These are phyloP conservation scores for Groenewaldozyma salmanticensis DNA, from an alignment of 805 yeast genomes.

Conservation along the genomic window DNA sequence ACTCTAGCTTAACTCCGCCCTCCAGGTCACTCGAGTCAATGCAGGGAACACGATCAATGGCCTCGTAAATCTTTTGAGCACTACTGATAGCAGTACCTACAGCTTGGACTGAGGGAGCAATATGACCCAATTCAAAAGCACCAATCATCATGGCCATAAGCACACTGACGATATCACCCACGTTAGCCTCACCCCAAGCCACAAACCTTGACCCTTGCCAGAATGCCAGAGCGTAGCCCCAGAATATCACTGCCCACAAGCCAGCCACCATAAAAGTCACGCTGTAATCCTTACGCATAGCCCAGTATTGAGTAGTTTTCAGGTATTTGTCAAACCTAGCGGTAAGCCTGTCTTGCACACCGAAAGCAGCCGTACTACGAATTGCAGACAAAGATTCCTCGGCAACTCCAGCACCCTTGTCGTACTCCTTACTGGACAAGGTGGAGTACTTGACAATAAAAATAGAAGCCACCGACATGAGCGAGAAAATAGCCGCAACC, in stretches of 20 bases:
- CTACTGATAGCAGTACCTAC: constrained; percentile 33
- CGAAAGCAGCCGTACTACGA: constrained; percentile 34
- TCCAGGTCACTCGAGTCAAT: constrained; percentile 27
- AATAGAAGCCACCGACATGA: constrained; percentile 24
- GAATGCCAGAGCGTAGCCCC: constrained; percentile 32
- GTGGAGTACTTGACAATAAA: constrained; percentile 24
- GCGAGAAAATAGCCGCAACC: constrained; percentile 24
- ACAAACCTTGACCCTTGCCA: constrained; percentile 35
- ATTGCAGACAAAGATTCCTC: constrained; percentile 34
- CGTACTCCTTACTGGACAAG: constrained; percentile 19
- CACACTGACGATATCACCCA: constrained; percentile 30
- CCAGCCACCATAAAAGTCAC: constrained; percentile 28
- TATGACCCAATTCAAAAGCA: constrained; percentile 32
- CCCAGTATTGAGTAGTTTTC: constrained; percentile 18
- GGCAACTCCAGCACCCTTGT: constrained; percentile 30
- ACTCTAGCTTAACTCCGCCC: constrained; percentile 19
- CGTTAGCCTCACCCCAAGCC: constrained; percentile 23
- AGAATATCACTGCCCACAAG: constrained; percentile 30
- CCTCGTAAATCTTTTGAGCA: constrained; percentile 31
- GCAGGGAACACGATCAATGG: constrained; percentile 34
- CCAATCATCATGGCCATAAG: constrained; percentile 34
- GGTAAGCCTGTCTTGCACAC: constrained; percentile 30
- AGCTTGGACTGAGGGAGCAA: constrained; percentile 32
- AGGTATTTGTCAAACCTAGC: constrained; percentile 25
- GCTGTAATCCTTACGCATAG: constrained; percentile 21